Percentiles rank a stretch among this genome's conserved stretches.
Conservation (phyloP, 192 early-diverging fungal species). For the Diversispora epigaea region DNA sequence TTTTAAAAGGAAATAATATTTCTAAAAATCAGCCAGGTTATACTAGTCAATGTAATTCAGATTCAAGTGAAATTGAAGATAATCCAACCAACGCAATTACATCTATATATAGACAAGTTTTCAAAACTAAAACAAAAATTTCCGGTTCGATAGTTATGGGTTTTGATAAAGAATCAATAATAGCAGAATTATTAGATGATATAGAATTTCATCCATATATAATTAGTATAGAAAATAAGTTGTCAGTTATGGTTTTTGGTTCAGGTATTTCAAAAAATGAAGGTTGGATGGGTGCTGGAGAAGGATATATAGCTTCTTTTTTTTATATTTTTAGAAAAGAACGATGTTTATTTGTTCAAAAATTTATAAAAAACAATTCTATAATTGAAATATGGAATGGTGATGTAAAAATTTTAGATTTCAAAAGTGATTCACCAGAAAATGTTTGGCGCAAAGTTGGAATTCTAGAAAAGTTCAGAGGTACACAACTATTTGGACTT, state of each 20-base stretch:
- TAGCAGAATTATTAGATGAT: neutral
- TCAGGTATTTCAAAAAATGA: neutral
- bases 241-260: neutral
- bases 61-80: neutral
- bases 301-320: too few relatives aligned
- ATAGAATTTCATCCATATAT: neutral
- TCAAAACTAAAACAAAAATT: neutral
- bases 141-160: neutral
- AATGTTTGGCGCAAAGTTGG: too few relatives aligned
- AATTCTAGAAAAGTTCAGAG: too few relatives aligned
- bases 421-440: too few relatives aligned
- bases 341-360: too few relatives aligned
- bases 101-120: conserved; percentile 9
- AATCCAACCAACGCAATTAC: conserved; percentile 1
- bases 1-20: neutral
- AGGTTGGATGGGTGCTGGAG: neutral
- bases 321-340: too few relatives aligned
- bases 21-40: neutral
- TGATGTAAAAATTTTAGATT: too few relatives aligned
- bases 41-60: neutral
- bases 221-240: neutral
- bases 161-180: neutral
- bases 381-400: too few relatives aligned
- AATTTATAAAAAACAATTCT: too few relatives aligned
- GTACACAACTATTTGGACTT: too few relatives aligned